phyloP scores from a whole-genome alignment of 1,139 yeast species.

The Trichomonascaceae sp. region DNA sequence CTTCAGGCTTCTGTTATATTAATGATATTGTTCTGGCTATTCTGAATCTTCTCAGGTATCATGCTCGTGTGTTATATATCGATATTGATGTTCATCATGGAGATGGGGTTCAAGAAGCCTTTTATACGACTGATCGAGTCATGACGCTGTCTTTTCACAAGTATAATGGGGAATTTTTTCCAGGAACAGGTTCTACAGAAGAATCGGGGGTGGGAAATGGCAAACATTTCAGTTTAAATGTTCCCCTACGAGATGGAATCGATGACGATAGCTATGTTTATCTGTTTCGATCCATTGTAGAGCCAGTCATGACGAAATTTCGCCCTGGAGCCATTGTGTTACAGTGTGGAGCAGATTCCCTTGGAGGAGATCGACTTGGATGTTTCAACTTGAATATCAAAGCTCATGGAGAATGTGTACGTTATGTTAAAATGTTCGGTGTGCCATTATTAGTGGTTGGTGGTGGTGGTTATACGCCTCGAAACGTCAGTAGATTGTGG shows the following conservation, averaged over 20 bases:
- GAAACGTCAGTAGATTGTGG: constrained; percentile 93
- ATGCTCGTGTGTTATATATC: constrained; percentile 85
- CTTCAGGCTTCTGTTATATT: constrained; percentile 91
- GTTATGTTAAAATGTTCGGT: constrained; percentile 77
- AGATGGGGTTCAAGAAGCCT: constrained; percentile 97
- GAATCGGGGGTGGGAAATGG: constrained; percentile 88
- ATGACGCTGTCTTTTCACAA: constrained; percentile 95
- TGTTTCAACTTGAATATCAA: constrained; percentile 84
- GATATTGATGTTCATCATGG: constrained; percentile 98
- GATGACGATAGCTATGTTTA: constrained; percentile 85
- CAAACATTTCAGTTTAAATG: constrained; percentile 78
- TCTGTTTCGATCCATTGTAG: constrained; percentile 76
- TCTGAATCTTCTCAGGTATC: constrained; percentile 71
- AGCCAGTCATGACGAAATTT: constrained; percentile 73
- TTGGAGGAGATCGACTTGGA: constrained; percentile 89
- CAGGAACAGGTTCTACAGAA: constrained; percentile 80
- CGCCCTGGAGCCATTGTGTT: constrained; percentile 91
- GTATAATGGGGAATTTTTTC: constrained; percentile 92
- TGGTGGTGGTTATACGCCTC: constrained; percentile 97
- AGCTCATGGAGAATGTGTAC: constrained; percentile 95
- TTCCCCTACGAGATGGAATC: constrained; percentile 92
- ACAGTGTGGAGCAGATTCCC: constrained; percentile 96
- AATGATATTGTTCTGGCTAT: constrained; percentile 92
- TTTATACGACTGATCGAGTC: constrained; percentile 89
- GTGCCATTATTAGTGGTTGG: constrained; percentile 88